These are phyloP conservation scores for Mycocentrospora acerina DNA, from an alignment of 2,329 filamentous ascomycete genomes.

Conservation along the genomic window DNA sequence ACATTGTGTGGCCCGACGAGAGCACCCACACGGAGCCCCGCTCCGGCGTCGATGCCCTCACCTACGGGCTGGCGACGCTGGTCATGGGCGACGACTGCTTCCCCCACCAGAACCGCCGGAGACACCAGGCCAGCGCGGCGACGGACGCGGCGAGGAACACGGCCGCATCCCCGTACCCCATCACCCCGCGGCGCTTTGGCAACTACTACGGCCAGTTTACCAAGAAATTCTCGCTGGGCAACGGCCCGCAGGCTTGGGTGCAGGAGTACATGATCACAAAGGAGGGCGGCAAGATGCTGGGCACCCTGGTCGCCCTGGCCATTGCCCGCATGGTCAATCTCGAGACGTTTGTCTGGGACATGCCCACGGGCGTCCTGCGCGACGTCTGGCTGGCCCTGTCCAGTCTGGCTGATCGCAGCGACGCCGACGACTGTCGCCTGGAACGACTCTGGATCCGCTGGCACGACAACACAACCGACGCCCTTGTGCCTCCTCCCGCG, in stretches of 20 bases:
- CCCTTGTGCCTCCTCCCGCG: constrained; percentile 36
- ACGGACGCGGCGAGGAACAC: constrained; percentile 8
- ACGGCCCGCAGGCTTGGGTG: constrained; percentile 76
- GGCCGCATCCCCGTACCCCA: constrained; percentile 33
- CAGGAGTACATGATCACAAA: constrained; percentile 80
- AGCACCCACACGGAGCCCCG: constrained; percentile 64
- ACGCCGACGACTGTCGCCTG: constrained; percentile 64
- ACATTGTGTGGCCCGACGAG: constrained; percentile 84
- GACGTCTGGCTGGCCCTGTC: constrained; percentile 80
- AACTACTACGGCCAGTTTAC: constrained; percentile 79
- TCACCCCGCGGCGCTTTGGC: constrained; percentile 55
- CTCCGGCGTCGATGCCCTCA: constrained; percentile 77
- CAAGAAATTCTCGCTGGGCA: constrained; percentile 81
- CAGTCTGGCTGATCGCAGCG: constrained; percentile 64
- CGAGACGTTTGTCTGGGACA: constrained; percentile 84
- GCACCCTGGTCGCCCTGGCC: constrained; percentile 75
- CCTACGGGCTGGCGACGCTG: constrained; percentile 77
- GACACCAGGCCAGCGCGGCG: constrained; percentile 18
- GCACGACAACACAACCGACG: constrained; percentile 69
- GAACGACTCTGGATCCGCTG: constrained; percentile 78
- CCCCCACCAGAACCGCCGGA: constrained; percentile 44
- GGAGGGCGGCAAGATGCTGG: constrained; percentile 86
- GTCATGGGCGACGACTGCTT: constrained; percentile 71
- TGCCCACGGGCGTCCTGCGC: constrained; percentile 80
- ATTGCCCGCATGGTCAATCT: constrained; percentile 80